phyloP scores from a whole-genome alignment of 495 filamentous ascomycete genomes.

The Penicillium crystallinum region DNA sequence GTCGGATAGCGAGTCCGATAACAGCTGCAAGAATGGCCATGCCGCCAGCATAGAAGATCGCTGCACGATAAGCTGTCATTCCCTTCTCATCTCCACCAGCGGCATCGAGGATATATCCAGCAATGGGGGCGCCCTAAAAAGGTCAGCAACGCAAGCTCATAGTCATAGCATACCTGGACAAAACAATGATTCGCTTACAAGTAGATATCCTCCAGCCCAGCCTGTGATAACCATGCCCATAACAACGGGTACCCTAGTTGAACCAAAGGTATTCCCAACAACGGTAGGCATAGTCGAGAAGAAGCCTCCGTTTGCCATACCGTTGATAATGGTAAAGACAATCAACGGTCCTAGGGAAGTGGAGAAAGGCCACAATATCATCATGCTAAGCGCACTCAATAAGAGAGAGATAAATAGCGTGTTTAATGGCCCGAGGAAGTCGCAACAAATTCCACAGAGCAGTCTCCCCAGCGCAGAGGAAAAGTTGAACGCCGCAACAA shows the following conservation, averaged over 20 bases:
- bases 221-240: conserved; percentile 60
- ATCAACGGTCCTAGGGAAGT: conserved; percentile 46
- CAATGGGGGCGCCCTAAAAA: conserved; percentile 51
- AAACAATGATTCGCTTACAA: conserved; percentile 29
- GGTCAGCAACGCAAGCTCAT: not conserved
- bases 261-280: conserved; percentile 53
- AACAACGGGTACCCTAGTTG: conserved; percentile 47
- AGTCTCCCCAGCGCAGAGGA: conserved; percentile 50
- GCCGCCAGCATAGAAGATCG: conserved; percentile 53
- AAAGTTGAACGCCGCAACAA: conserved; percentile 54
- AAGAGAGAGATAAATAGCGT: conserved; percentile 42
- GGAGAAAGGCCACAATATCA: conserved; percentile 54
- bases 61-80: conserved; percentile 48
- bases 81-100: conserved; percentile 44
- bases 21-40: conserved; percentile 29
- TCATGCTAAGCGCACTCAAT: conserved; percentile 49
- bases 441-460: conserved; percentile 44
- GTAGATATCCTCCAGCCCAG: conserved; percentile 54
- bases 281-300: conserved; percentile 59
- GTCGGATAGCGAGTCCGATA: not conserved
- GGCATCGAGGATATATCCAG: conserved; percentile 51
- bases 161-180: not conserved
- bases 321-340: conserved; percentile 51
- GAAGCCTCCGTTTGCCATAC: conserved; percentile 52
- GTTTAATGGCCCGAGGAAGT: conserved; percentile 49